Evolutionary conservation across 2,329 filamentous ascomycete genomes (phyloP).

Genomic region (Epichloe uncinata): DNA sequence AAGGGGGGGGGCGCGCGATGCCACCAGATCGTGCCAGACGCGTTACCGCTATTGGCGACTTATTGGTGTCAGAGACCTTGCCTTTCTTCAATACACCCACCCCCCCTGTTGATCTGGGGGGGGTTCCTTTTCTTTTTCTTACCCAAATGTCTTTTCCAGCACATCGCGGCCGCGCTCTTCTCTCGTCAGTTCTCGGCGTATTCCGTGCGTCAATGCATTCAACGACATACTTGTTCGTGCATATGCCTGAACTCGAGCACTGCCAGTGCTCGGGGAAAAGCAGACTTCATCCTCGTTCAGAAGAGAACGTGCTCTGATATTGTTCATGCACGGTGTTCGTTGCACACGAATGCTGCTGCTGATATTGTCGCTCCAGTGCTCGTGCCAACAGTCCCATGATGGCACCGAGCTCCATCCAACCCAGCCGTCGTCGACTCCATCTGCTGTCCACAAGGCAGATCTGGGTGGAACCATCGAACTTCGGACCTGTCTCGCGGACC

Average conservation of each 20-base stretch:
- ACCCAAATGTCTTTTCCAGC: no score
- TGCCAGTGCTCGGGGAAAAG: background rate
- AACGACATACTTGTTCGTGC: background rate
- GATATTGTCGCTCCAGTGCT: background rate
- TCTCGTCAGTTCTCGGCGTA: background rate
- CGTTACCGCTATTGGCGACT: background rate
- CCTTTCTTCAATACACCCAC: background rate
- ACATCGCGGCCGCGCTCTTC: no score
- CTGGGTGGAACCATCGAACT: conserved; percentile 10
- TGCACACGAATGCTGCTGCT: background rate
- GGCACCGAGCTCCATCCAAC: background rate
- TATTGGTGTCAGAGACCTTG: background rate
- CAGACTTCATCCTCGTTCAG: background rate
- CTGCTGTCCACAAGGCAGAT: conserved; percentile 12
- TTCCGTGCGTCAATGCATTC: background rate
- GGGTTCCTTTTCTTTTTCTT: background rate
- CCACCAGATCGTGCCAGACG: background rate
- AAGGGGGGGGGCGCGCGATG: background rate
- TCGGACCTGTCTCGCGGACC: conserved; percentile 7
- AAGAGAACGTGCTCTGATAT: background rate
- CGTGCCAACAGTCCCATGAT: background rate
- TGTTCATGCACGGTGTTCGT: background rate
- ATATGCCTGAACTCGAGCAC: background rate
- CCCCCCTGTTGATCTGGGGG: background rate
- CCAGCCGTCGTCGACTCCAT: conserved; percentile 5